phyloP scores from a whole-genome alignment of 352 stramenopile species.

The Phytophthora citricola region DNA sequence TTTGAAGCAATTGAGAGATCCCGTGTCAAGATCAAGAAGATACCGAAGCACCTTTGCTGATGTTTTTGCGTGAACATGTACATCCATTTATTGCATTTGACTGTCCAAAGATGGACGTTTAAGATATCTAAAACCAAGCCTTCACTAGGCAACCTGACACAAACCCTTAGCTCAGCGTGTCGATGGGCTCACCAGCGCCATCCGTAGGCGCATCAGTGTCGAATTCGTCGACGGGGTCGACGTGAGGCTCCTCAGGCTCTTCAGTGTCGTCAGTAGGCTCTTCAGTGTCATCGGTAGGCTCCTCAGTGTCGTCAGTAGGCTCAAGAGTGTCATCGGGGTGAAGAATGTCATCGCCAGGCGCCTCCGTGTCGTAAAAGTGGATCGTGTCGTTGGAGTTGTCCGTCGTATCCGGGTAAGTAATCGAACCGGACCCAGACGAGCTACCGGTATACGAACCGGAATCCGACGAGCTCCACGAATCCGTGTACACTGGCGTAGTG shows the following conservation, averaged over 20 bases:
- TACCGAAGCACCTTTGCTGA: neutral
- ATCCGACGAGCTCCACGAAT: slow-evolving; percentile 8
- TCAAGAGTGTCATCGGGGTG: neutral
- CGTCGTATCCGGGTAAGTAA: neutral
- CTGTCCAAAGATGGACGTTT: neutral
- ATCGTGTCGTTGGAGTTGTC: slow-evolving; percentile 35
- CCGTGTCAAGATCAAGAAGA: neutral
- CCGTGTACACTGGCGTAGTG: slow-evolving; percentile 2
- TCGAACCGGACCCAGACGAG: slow-evolving; percentile 8
- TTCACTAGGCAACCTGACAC: neutral
- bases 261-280: too few species aligned
- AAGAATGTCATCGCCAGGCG: too few species aligned
- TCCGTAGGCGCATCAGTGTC: too few species aligned
- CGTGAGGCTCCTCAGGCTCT: too few species aligned
- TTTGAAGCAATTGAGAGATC: neutral
- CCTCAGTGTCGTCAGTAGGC: neutral
- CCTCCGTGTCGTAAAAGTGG: slow-evolving; percentile 15
- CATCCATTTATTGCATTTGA: slow-evolving; percentile 1
- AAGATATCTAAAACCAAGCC: slow-evolving; percentile 1
- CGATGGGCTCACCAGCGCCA: too few species aligned
- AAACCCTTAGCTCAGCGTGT: neutral
- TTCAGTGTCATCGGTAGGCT: neutral
- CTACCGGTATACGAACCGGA: slow-evolving; percentile 1
- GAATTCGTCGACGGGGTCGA: too few species aligned
- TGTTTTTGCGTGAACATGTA: neutral